Evolutionary conservation across 2,329 filamentous ascomycete species (phyloP), one percentile per base, ranked within the genome.

Genomic region (Trichothecium roseum): DNA sequence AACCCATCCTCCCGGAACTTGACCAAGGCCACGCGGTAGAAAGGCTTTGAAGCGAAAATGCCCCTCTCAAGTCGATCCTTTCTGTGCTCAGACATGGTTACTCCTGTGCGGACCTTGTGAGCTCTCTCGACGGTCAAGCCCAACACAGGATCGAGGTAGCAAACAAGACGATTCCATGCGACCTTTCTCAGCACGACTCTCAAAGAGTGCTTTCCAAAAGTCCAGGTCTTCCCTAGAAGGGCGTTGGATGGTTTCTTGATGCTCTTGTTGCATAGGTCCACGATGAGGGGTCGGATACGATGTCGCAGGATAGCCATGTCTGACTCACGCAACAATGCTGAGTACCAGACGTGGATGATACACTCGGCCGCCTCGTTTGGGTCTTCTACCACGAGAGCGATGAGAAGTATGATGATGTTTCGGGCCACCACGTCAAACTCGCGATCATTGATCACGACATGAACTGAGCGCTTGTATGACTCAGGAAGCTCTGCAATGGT

Each of bases 361-460:
- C 28, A 33, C 20, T 37, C 37, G 13, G 31, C 35, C 3, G 40
- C 39, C 12, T 35, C 22, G 3, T 39, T 32, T n/a, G 22, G 17
- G n/a, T 41, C 28, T 8, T 34, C 27, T 5, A 39, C 35, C 5
- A 30, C 15, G n/a, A 39, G 18, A 18, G n/a, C 18, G 13, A 37
- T 36, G 4, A 69, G 51, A 1, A 66, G 47, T 12, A 69, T 36
- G 4, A 63, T 55, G 10, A 40, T 39, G 38, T 65, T 66, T 2
- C 62, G 51, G 2, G 53, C 52, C 0, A 61, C 59, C n/a, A 34
- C 20, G 16, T 34, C 32, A 12, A 34, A n/a, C 5, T 34, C 32
- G 12, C 24, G n/a, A 17, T 34, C 32, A n/a, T 34, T 34, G 12
- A 34, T 12, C 4, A 34, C 32, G 32, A 15, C 18, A 14, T 8